These are phyloP conservation scores for Periconia macrospinosa DNA, from an alignment of 2,329 filamentous ascomycete species.

Conservation along the genomic window DNA sequence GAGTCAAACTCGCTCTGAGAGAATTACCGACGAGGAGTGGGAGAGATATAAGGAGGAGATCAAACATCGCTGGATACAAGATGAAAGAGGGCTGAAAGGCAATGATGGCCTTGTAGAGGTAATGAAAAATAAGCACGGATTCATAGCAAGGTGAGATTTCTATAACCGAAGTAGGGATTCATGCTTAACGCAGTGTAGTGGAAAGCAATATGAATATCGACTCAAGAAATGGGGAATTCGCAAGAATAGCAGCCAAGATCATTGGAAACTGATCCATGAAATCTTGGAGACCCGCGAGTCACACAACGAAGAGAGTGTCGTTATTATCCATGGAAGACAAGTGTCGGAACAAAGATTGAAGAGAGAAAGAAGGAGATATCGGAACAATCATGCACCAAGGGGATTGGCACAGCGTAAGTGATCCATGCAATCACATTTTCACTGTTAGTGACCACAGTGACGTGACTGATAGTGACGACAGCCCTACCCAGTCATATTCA, in stretches of 20 bases:
- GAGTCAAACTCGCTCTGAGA: not conserved
- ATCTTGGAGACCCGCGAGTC: not conserved
- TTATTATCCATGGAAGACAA: conserved; percentile 1
- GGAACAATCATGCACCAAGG: not conserved
- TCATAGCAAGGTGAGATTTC: conserved; percentile 4
- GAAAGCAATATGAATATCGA: conserved; percentile 5
- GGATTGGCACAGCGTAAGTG: not conserved
- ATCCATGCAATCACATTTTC: not conserved
- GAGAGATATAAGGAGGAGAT: conserved; percentile 6
- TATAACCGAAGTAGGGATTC: not conserved
- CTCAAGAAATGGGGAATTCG: conserved; percentile 8
- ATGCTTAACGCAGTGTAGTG: not conserved
- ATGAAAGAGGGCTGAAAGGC: conserved; percentile 5
- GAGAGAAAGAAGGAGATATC: conserved; percentile 4
- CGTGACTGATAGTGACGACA: not conserved
- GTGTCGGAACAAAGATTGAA: conserved; percentile 3
- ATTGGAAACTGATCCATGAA: conserved; percentile 3
- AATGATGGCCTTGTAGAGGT: conserved; percentile 6
- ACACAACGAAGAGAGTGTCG: not conserved
- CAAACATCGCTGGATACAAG: not conserved
- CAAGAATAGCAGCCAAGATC: conserved; percentile 3
- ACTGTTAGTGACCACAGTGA: not conserved
- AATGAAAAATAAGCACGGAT: conserved; percentile 2
- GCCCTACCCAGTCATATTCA: not conserved
- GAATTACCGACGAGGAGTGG: conserved; percentile 7